These are phyloP conservation scores for Suillus alpinus DNA, from an alignment of 768 basidiomycete species.

Conservation along the genomic window DNA sequence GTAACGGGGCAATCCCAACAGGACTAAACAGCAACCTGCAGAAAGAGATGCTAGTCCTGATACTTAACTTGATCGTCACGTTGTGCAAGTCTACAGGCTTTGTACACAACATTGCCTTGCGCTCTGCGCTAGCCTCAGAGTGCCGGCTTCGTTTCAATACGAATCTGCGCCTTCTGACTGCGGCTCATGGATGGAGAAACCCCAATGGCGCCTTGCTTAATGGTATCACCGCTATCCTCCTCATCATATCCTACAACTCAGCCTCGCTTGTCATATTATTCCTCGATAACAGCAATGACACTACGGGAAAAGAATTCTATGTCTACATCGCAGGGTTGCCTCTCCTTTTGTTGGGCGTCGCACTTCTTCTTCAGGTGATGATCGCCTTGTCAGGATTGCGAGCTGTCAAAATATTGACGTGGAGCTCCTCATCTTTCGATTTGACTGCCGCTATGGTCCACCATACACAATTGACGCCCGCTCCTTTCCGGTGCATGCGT, in stretches of 20 bases:
- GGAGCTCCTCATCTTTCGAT: conserved; percentile 9
- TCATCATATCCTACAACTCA: conserved; percentile 3
- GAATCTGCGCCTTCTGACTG: conserved; percentile 1
- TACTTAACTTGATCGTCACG: conserved; percentile 1
- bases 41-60: conserved; percentile 2
- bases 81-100: conserved; percentile 9
- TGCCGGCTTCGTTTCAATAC: background rate
- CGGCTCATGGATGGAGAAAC: conserved; percentile 10
- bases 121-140: conserved; percentile 5
- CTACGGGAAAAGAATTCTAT: background rate
- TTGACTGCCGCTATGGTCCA: conserved; percentile 6
- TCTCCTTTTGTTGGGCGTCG: conserved; percentile 5
- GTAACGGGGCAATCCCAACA: too few species aligned
- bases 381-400: conserved; percentile 6
- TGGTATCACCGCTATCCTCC: conserved; percentile 14
- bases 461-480: conserved; percentile 1
- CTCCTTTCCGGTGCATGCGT: conserved; percentile 8
- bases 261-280: background rate
- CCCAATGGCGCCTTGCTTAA: conserved; percentile 24
- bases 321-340: conserved; percentile 4
- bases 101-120: conserved; percentile 7
- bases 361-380: conserved; percentile 4
- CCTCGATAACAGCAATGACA: background rate
- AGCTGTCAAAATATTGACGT: conserved; percentile 5
- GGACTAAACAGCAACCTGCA: background rate